phyloP scores from a whole-genome alignment of 805 yeast species.

The Yarrowia sp. region DNA sequence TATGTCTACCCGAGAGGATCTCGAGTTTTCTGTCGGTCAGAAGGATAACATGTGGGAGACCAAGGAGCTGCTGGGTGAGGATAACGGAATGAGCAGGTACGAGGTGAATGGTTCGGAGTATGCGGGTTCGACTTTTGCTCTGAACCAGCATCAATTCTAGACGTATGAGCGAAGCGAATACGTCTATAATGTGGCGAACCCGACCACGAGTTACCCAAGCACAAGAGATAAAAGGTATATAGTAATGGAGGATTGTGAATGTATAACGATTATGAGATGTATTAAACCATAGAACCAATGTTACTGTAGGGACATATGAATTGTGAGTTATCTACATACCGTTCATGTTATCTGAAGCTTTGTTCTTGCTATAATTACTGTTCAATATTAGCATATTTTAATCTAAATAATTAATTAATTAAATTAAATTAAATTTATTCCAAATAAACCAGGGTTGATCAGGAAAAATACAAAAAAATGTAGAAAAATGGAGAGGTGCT shows the following conservation, averaged over 20 bases:
- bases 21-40: constrained; percentile 78
- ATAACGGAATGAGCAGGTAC: constrained; percentile 29
- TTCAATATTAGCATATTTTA: no score
- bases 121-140: constrained; percentile 40
- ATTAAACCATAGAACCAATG: no score
- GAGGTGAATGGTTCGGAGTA: constrained; percentile 37
- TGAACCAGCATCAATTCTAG: constrained; percentile 31
- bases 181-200: no score
- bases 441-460: no score
- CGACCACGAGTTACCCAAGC: not conserved
- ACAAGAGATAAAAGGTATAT: constrained; percentile 4
- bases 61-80: constrained; percentile 38
- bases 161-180: not conserved
- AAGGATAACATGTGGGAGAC: constrained; percentile 46
- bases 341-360: no score
- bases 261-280: not conserved
- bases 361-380: no score
- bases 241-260: constrained; percentile 6
- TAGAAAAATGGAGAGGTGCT: no score
- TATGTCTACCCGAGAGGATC: constrained; percentile 89
- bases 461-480: no score
- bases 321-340: no score
- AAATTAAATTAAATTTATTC: no score
- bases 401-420: no score
- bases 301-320: no score